These are phyloP conservation scores for Ramaria rubella DNA, from an alignment of 768 basidiomycete species.

Conservation along the genomic window DNA sequence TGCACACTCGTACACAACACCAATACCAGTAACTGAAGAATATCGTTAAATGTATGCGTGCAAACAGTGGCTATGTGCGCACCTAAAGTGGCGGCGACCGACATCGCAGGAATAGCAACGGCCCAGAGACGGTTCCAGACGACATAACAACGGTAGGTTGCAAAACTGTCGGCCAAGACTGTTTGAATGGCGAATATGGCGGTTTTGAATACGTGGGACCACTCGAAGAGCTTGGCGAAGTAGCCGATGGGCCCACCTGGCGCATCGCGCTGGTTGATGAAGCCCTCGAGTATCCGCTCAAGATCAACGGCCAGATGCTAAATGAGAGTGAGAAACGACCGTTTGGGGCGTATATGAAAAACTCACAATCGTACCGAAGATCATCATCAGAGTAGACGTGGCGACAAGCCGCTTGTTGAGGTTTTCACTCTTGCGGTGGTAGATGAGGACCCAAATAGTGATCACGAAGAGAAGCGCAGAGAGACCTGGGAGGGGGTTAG, in stretches of 20 bases:
- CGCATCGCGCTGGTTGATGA: slow-evolving; percentile 22
- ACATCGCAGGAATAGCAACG: slow-evolving; percentile 15
- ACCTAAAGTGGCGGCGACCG: slow-evolving; percentile 3
- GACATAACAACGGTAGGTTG: slow-evolving; percentile 28
- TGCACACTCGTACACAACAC: slow-evolving; percentile 7
- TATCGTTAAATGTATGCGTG: background rate
- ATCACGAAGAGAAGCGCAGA: slow-evolving; percentile 22
- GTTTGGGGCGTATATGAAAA: background rate
- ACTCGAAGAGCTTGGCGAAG: slow-evolving; percentile 29
- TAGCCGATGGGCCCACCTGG: slow-evolving; percentile 22
- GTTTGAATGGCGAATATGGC: slow-evolving; percentile 33
- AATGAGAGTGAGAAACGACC: background rate
- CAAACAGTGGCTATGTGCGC: background rate
- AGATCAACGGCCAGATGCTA: slow-evolving; percentile 34
- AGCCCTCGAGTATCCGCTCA: slow-evolving; percentile 31
- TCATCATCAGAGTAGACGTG: slow-evolving; percentile 26
- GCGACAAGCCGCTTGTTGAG: slow-evolving; percentile 28
- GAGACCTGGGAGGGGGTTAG: background rate
- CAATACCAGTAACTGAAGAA: background rate
- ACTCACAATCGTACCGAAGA: slow-evolving; percentile 28
- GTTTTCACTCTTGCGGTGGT: slow-evolving; percentile 22
- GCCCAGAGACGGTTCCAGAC: slow-evolving; percentile 25
- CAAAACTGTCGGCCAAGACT: slow-evolving; percentile 32
- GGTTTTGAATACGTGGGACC: slow-evolving; percentile 33
- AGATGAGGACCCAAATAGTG: slow-evolving; percentile 27